A percentile compares a stretch with the other conserved stretches of the same genome.
Evolutionary conservation across 2,329 filamentous ascomycete genomes (phyloP).

Genomic region (Botryotinia calthae): DNA sequence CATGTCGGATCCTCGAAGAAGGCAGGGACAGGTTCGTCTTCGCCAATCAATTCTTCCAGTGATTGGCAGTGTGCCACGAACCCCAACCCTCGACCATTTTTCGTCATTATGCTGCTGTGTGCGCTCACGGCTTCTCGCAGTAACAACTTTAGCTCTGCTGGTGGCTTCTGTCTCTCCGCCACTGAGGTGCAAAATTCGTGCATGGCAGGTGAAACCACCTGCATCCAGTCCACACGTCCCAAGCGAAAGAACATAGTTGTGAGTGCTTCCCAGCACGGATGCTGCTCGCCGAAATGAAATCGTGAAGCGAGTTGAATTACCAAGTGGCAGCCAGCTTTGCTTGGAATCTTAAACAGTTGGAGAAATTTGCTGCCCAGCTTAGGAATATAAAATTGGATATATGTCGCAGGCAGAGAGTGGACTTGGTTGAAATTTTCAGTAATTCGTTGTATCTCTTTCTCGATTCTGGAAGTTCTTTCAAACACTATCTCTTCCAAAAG

Average conservation of each 20-base stretch:
- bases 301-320: constrained; percentile 27
- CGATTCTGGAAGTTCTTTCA: neutral
- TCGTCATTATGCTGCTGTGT: neutral
- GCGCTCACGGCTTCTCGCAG: neutral
- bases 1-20: neutral
- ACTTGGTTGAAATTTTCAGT: neutral
- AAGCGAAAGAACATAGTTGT: constrained; percentile 30
- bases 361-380: neutral
- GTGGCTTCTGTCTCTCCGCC: neutral
- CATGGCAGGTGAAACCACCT: constrained; percentile 26
- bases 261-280: constrained; percentile 29
- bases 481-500: neutral
- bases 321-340: neutral
- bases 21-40: neutral
- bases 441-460: neutral
- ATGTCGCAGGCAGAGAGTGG: neutral
- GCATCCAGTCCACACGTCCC: constrained; percentile 30
- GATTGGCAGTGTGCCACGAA: neutral
- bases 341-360: neutral
- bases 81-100: neutral
- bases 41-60: neutral
- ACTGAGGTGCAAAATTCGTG: neutral
- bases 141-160: neutral
- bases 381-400: neutral
- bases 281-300: constrained; percentile 28